Evolutionary conservation across 495 filamentous ascomycete genomes (phyloP), one percentile per base, ranked within the genome.

Genomic region (Extremus antarcticus): DNA sequence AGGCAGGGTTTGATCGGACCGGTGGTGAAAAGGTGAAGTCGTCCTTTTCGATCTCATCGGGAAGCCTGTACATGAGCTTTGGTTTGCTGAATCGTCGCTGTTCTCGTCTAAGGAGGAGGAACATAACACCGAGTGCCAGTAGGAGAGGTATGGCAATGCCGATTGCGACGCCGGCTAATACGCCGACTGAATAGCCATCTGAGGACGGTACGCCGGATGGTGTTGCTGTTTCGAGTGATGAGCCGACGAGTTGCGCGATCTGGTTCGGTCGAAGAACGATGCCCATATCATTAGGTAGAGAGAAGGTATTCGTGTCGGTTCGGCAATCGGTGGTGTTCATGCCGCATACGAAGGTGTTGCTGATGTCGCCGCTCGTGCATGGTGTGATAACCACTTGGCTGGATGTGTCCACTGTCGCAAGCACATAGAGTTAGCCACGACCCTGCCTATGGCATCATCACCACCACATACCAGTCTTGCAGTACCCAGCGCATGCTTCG

Each of bases 31-130:
- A 55, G 24, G 52, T 55, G 35, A 55, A 56, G 2, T 51, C 53
- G 3, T 55, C 52, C 17, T 55, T 55, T 17, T 10, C 22, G 2
- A 21, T 16, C 9, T 55, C 40, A 48, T 55, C 52, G 3, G 57
- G 57, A 0, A 60, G 48, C 21, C 52, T 55, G 57, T 60, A 60
- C 57, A 60, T 60, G 10, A 60, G 40, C 24, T 56, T 55, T 8
- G 57, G 52, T 20, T 19, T 25, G 9, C 45, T 38, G 25, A 46
- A 35, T 23, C 40, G 51, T 15, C 49, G 52, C 29, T 45, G 41
- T 32, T 60, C 57, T 2, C 49, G 35, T n/a, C 17, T n/a, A 10
- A 51, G 43, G 3, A 60, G 29, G 17, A 51, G 7, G 29, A 51
- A 21, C 7, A 25, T n/a, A 24, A 38, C n/a, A 4, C 11, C 29